A percentile compares a stretch with the other conserved stretches of the same genome.
phyloP scores from a whole-genome alignment of 2,329 filamentous ascomycete species.

The Aspergillus pseudotamarii region DNA sequence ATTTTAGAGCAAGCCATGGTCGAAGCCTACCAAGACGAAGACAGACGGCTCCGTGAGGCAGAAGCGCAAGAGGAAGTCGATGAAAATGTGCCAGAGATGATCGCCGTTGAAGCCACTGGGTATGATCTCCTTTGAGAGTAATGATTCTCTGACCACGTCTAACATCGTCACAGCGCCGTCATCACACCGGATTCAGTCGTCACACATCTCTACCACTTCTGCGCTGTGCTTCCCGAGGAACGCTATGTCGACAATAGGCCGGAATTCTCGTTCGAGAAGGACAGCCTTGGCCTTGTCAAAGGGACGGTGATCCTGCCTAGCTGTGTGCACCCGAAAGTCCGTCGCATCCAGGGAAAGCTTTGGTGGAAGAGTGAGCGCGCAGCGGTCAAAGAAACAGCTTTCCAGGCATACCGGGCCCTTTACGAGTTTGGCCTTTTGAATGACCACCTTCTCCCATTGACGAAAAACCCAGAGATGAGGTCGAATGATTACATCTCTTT shows the following conservation, averaged over 20 bases:
- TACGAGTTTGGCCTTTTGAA: slow-evolving; percentile 73
- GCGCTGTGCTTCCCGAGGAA: slow-evolving; percentile 61
- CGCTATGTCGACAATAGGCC: slow-evolving; percentile 66
- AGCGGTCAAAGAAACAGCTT: slow-evolving; percentile 79
- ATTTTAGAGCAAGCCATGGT: slow-evolving; percentile 74
- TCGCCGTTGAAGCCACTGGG: slow-evolving; percentile 43
- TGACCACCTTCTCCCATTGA: slow-evolving; percentile 71
- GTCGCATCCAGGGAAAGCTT: slow-evolving; percentile 54
- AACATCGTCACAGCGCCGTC: slow-evolving; percentile 55
- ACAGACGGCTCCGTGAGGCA: slow-evolving; percentile 53
- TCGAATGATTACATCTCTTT: slow-evolving; percentile 16
- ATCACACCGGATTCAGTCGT: slow-evolving; percentile 74
- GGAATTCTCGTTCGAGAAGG: slow-evolving; percentile 56
- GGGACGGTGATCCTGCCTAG: slow-evolving; percentile 72
- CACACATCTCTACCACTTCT: slow-evolving; percentile 82
- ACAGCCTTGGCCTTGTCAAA: slow-evolving; percentile 20
- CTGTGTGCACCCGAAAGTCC: slow-evolving; percentile 65
- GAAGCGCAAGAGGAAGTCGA: slow-evolving; percentile 53
- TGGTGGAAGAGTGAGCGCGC: slow-evolving; percentile 72
- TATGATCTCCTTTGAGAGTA: slow-evolving; percentile 8
- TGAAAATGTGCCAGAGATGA: slow-evolving; percentile 40
- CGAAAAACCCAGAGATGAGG: slow-evolving; percentile 32
- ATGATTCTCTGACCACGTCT: not conserved
- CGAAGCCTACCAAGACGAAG: slow-evolving; percentile 66
- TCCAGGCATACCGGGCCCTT: slow-evolving; percentile 74